These are phyloP conservation scores for Vanrija pseudolonga DNA, from an alignment of 1,284 basidiomycete genomes.

Conservation along the genomic window DNA sequence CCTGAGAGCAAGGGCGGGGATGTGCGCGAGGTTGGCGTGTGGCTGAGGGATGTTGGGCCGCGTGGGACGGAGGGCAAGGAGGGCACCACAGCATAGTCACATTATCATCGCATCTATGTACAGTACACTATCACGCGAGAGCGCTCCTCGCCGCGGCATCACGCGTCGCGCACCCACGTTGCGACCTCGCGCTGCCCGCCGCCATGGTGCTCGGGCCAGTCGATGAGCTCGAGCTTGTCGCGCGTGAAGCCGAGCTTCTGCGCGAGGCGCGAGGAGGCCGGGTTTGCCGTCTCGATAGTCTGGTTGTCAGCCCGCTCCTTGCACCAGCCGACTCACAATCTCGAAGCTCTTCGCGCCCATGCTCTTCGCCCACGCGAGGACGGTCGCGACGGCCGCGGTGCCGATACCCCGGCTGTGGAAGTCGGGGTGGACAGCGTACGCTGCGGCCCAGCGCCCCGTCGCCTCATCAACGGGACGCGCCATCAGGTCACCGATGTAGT, in stretches of 20 bases:
- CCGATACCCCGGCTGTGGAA: not conserved
- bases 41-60: too few relatives aligned
- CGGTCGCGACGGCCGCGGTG: not conserved
- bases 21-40: too few relatives aligned
- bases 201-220: not conserved
- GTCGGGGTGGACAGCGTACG: constrained; percentile 1
- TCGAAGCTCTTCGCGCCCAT: not conserved
- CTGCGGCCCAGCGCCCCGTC: not conserved
- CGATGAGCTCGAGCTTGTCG: not conserved
- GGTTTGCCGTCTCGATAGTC: not conserved
- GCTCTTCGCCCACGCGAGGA: not conserved
- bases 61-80: too few relatives aligned
- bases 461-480: not conserved
- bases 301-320: not conserved
- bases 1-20: too few relatives aligned
- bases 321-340: not conserved
- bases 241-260: not conserved
- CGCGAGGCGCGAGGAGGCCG: not conserved
- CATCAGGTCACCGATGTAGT: not conserved
- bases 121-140: too few relatives aligned
- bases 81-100: too few relatives aligned
- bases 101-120: too few relatives aligned
- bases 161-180: not conserved
- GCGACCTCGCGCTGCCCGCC: not conserved
- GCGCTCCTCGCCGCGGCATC: too few relatives aligned